These are phyloP conservation scores for Alloascoidea africana DNA, from an alignment of 805 yeast species.

Conservation along the genomic window DNA sequence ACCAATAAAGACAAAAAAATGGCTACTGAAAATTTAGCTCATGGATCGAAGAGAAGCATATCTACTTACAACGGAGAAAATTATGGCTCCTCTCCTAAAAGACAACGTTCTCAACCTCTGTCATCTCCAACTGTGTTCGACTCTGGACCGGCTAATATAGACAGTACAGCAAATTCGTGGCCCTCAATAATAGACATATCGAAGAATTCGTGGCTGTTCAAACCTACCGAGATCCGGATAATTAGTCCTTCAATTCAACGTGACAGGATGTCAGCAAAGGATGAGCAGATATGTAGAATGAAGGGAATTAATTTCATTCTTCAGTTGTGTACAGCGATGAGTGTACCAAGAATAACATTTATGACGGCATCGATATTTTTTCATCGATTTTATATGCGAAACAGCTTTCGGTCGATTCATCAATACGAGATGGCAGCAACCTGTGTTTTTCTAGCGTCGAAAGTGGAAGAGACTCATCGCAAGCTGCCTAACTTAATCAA, in stretches of 20 bases:
- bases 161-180: too few species aligned
- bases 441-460: constrained; percentile 34
- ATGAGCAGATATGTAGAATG: constrained; percentile 26
- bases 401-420: constrained; percentile 25
- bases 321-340: constrained; percentile 25
- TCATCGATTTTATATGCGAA: constrained; percentile 37
- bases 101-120: too few species aligned
- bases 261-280: constrained; percentile 19
- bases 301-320: constrained; percentile 34
- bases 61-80: too few species aligned
- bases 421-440: constrained; percentile 37
- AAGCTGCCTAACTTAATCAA: constrained; percentile 31
- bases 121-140: too few species aligned
- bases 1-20: too few species aligned
- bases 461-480: constrained; percentile 36
- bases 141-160: too few species aligned
- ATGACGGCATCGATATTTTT: constrained; percentile 31
- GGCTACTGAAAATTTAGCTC: too few species aligned
- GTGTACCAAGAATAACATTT: constrained; percentile 31
- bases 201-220: not conserved
- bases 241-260: constrained; percentile 20
- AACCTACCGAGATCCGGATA: not conserved
- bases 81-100: too few species aligned
- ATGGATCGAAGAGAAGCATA: too few species aligned
- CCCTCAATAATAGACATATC: not conserved